Evolutionary conservation across 2,329 filamentous ascomycete species (phyloP).

Genomic region (Penicillium nordicum): DNA sequence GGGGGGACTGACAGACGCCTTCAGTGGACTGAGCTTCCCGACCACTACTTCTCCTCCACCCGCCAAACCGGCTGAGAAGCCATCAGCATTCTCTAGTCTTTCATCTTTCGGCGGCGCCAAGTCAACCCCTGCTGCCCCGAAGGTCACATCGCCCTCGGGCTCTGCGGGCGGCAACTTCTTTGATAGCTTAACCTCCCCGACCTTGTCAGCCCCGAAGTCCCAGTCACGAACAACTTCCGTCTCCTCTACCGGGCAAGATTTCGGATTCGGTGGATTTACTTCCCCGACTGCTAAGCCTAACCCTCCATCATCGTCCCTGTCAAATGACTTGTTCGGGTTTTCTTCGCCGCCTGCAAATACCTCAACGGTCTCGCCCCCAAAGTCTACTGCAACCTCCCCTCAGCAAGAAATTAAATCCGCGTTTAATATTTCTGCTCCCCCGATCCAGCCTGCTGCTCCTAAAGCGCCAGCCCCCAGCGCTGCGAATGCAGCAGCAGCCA

Average conservation of each 20-base stretch:
- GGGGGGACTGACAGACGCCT: slow-evolving; percentile 76
- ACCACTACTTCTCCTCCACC: slow-evolving; percentile 41
- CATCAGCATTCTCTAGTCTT: slow-evolving; percentile 63
- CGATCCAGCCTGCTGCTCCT: slow-evolving; percentile 42
- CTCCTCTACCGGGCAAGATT: slow-evolving; percentile 59
- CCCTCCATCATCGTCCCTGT: slow-evolving; percentile 51
- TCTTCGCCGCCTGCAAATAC: slow-evolving; percentile 46
- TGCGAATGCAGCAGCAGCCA: slow-evolving; percentile 45
- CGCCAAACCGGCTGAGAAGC: slow-evolving; percentile 47
- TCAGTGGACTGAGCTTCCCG: slow-evolving; percentile 65
- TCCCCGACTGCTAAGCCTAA: slow-evolving; percentile 46
- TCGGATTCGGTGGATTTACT: slow-evolving; percentile 63
- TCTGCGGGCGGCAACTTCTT: slow-evolving; percentile 76
- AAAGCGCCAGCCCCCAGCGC: slow-evolving; percentile 42
- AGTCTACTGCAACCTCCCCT: slow-evolving; percentile 39
- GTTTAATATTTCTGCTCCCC: slow-evolving; percentile 71
- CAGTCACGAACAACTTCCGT: slow-evolving; percentile 50
- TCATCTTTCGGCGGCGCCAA: slow-evolving; percentile 52
- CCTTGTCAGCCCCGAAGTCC: slow-evolving; percentile 47
- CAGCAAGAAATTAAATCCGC: slow-evolving; percentile 58
- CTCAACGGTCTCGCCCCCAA: slow-evolving; percentile 45
- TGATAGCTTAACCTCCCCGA: slow-evolving; percentile 63
- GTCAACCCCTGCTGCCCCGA: slow-evolving; percentile 44
- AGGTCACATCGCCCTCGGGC: slow-evolving; percentile 49
- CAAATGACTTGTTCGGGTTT: slow-evolving; percentile 81